Evolutionary conservation across 179 eudicot genomes (phyloP), one percentile per base, ranked within the genome.

Genomic region (Camellia oleifera): DNA sequence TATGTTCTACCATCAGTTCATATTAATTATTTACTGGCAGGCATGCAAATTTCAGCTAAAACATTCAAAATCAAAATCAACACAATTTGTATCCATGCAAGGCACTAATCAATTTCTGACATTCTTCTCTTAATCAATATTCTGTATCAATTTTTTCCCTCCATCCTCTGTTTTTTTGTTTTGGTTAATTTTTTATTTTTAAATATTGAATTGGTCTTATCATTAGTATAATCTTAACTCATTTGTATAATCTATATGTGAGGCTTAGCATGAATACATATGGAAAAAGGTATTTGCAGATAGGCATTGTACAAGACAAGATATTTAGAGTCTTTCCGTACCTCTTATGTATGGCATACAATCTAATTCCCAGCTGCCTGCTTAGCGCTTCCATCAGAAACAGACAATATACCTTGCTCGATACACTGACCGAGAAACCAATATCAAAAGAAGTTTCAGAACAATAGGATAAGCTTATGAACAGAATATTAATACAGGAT

Each of bases 351-450:
- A 32, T 64, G 60, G 68, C 70, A 11, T 26, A 76, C 11, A 57
- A 15, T 58, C 73, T 86, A 74, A 67, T 44, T 72, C 73, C 62
- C 74, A 6, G 69, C 67, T 7, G 74, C 64, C 78, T 71, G 83
- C 67, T 10, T 46, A 63, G 44, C 48, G 48, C 76, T 83, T 72
- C 78, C 86, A 44, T 40, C 77, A 42, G 89, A 81, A 79, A 71
- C 89, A n/a, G 89, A 78, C 56, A 97, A 82, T 85, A 86, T 89
- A 53, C 98, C 96, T 81, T 93, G 90, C 87, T 94, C 97, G 60
- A 94, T 94, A 83, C 96, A 90, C 98, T 94, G 71, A 65, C 50
- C 69, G 73, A 76, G 13, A 78, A 70, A 66, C 69, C 42, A 75
- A 64, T 78, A 48, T 64, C 20, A 42, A 76, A 26, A 45, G 46